A percentile compares a stretch with the other conserved stretches of the same genome.
phyloP scores from a whole-genome alignment of 441 rosid genomes.

The Croton setiger region DNA sequence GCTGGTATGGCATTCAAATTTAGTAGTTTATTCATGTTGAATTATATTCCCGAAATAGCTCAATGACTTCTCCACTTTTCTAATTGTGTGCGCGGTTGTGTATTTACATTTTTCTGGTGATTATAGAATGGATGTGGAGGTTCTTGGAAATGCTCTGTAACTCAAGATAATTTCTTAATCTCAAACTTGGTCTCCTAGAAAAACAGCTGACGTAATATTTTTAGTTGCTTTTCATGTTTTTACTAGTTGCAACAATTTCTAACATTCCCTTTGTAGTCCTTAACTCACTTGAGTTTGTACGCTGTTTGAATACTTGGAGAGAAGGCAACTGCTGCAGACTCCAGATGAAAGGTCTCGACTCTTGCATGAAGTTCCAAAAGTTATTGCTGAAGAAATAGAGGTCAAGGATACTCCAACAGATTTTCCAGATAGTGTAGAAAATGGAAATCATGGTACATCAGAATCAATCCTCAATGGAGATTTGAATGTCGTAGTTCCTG shows the following conservation, averaged over 20 bases:
- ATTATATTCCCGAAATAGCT: not conserved
- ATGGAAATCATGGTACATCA: conserved; percentile 34
- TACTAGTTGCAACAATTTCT: not conserved
- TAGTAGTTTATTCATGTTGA: not conserved
- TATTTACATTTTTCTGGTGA: not conserved
- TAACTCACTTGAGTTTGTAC: conserved; percentile 52
- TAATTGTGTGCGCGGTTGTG: not conserved
- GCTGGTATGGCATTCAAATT: not conserved
- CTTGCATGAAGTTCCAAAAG: conserved; percentile 56
- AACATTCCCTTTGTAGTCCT: conserved; percentile 34
- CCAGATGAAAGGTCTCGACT: conserved; percentile 63
- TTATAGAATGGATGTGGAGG: not conserved
- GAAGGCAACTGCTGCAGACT: conserved; percentile 60
- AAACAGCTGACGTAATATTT: not conserved
- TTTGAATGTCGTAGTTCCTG: conserved; percentile 27
- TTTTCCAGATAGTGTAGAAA: conserved; percentile 28
- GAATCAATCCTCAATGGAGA: conserved; percentile 26
- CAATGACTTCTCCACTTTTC: not conserved
- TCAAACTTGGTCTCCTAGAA: conserved; percentile 3
- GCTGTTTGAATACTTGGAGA: conserved; percentile 69
- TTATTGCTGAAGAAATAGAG: conserved; percentile 60
- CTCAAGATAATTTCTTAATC: not conserved
- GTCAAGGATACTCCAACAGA: conserved; percentile 29
- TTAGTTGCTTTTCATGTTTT: not conserved
- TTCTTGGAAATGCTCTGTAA: not conserved